Evolutionary conservation across 1,139 yeast species (phyloP).

Genomic region (Candida sp.): DNA sequence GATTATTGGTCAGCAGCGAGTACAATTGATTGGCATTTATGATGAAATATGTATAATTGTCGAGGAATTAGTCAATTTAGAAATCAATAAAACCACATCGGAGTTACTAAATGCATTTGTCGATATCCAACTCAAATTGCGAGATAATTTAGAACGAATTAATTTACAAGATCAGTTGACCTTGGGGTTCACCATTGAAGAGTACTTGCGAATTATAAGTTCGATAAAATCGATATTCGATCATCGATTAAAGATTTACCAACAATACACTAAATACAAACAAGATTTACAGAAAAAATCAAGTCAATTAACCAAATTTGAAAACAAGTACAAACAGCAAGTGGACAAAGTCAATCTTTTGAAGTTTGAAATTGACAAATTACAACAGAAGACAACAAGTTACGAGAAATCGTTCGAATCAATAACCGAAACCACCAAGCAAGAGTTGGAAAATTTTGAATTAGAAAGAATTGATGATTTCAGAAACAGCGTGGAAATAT

Average conservation of each 20-base stretch:
- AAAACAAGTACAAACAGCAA: slow-evolving; percentile 54
- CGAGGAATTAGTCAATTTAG: slow-evolving; percentile 73
- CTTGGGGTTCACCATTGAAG: slow-evolving; percentile 84
- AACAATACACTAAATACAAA: slow-evolving; percentile 49
- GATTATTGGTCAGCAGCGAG: slow-evolving; percentile 68
- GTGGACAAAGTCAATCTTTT: slow-evolving; percentile 57
- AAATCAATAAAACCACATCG: slow-evolving; percentile 66
- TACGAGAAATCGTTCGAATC: slow-evolving; percentile 58
- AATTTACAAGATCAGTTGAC: slow-evolving; percentile 86
- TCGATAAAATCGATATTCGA: slow-evolving; percentile 74
- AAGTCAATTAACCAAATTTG: slow-evolving; percentile 49
- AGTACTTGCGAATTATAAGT: slow-evolving; percentile 74
- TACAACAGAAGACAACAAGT: slow-evolving; percentile 54
- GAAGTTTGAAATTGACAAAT: slow-evolving; percentile 54
- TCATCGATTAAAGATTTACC: slow-evolving; percentile 69
- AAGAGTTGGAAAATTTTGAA: slow-evolving; percentile 70
- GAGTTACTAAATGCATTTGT: slow-evolving; percentile 58
- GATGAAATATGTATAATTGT: slow-evolving; percentile 53
- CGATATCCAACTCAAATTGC: slow-evolving; percentile 65
- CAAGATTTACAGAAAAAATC: slow-evolving; percentile 46
- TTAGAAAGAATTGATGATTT: slow-evolving; percentile 79
- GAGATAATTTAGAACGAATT: slow-evolving; percentile 74
- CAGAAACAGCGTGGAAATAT: slow-evolving; percentile 86
- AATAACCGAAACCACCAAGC: slow-evolving; percentile 61
- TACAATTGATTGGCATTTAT: slow-evolving; percentile 54